Conservation (phyloP, 176 grass and related monocot genomes). For the Sorghum bicolor region Sorghum_bicolor_NCBIv3 NC_012876.2:53020001-53020500, state of each 20-base stretch:
- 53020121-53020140: conserved; percentile 99
- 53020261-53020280: too few species aligned
- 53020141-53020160: conserved; percentile 20
- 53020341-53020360: background rate
- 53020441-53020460: background rate
- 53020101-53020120: conserved; percentile 48
- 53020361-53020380: background rate
- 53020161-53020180: too few species aligned
- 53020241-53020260: too few species aligned
- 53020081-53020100: conserved; percentile 98
- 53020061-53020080: conserved; percentile 73
- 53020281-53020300: too few species aligned
- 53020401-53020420: background rate
- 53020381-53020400: background rate
- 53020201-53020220: too few species aligned
- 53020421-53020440: background rate
- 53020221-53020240: too few species aligned
- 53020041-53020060: fast-evolving
- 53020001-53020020: too few species aligned
- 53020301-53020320: too few species aligned
- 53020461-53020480: background rate
- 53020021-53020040: too few species aligned
- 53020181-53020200: too few species aligned
- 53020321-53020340: too few species aligned
- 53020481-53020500: background rate